phyloP scores from a whole-genome alignment of 139 green algal genomes.

The Ettlia oleoabundans region DNA sequence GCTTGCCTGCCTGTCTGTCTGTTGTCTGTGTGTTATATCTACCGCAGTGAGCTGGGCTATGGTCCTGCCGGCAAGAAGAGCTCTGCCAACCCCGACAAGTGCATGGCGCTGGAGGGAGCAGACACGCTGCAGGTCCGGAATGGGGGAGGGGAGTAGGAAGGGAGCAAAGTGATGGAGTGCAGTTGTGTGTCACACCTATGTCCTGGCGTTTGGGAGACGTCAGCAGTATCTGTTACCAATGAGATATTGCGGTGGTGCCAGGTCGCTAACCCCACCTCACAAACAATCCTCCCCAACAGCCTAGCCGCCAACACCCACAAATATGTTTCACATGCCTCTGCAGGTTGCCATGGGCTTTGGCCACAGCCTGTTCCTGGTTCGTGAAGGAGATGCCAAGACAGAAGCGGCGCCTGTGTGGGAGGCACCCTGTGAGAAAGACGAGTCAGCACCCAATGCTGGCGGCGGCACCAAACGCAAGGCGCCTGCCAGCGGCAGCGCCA shows the following conservation, averaged over 20 bases:
- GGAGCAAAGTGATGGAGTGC: not conserved
- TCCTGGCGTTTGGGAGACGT: no score
- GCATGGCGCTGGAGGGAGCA: constrained; percentile 66
- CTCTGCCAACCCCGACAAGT: constrained; percentile 88
- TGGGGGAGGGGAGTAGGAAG: not conserved
- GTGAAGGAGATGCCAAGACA: constrained; percentile 38
- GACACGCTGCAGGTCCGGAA: constrained; percentile 51
- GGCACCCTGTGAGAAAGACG: constrained; percentile 12
- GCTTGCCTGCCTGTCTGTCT: not conserved
- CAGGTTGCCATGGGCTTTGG: constrained; percentile 81
- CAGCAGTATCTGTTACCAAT: no score
- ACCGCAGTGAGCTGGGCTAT: constrained; percentile 85
- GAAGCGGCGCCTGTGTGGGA: constrained; percentile 18
- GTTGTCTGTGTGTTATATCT: not conserved
- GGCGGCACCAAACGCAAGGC: constrained; percentile 51
- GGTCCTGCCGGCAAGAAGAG: constrained; percentile 90
- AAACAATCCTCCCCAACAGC: no score
- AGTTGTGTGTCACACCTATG: not conserved
- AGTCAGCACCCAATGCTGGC: not conserved
- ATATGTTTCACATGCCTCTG: not conserved
- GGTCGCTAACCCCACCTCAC: no score
- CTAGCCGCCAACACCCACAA: not conserved
- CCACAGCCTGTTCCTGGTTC: constrained; percentile 84
- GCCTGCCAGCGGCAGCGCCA: constrained; percentile 6
- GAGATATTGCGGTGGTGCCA: no score